Conservation (phyloP, 2,329 filamentous ascomycete genomes). For the Claviceps quebecensis region DNA sequence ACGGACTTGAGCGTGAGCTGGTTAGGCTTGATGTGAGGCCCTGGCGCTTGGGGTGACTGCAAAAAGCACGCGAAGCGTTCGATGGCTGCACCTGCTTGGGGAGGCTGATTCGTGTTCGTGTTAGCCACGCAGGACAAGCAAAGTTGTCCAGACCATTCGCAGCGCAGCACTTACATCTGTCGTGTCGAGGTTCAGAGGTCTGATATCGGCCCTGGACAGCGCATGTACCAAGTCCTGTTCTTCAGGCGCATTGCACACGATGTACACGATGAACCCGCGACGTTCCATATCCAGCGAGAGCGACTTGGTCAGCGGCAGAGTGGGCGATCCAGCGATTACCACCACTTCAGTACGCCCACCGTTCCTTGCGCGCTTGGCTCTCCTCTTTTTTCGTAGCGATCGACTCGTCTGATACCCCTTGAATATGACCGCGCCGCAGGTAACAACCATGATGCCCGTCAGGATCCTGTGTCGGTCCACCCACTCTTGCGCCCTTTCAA, state of each 20-base stretch:
- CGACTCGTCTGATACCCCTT: slow-evolving; percentile 35
- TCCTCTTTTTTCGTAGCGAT: slow-evolving; percentile 51
- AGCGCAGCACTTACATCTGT: slow-evolving; percentile 46
- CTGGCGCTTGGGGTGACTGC: slow-evolving; percentile 59
- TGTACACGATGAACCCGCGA: slow-evolving; percentile 83
- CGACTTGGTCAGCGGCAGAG: slow-evolving; percentile 70
- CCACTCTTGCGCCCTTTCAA: slow-evolving; percentile 55
- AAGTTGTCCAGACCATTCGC: no score
- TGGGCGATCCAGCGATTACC: slow-evolving; percentile 78
- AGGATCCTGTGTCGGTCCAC: slow-evolving; percentile 56
- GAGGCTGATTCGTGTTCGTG: slow-evolving; percentile 34
- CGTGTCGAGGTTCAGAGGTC: slow-evolving; percentile 69
- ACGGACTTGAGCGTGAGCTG: slow-evolving; percentile 64
- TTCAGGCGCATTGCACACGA: slow-evolving; percentile 73
- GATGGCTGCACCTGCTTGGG: slow-evolving; percentile 53
- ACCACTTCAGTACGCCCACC: slow-evolving; percentile 77
- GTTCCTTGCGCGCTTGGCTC: slow-evolving; percentile 65
- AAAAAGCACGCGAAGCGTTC: slow-evolving; percentile 60
- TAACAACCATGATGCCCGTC: slow-evolving; percentile 56
- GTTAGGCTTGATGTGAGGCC: slow-evolving; percentile 62
- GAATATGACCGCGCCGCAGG: slow-evolving; percentile 51
- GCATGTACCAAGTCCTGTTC: slow-evolving; percentile 69
- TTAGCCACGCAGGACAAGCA: neutral
- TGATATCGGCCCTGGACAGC: slow-evolving; percentile 67
- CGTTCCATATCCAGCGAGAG: slow-evolving; percentile 78